Evolutionary conservation across 345 rosid species (phyloP), one percentile per base, ranked within the genome.

Genomic region (Brassica rapa): DNA sequence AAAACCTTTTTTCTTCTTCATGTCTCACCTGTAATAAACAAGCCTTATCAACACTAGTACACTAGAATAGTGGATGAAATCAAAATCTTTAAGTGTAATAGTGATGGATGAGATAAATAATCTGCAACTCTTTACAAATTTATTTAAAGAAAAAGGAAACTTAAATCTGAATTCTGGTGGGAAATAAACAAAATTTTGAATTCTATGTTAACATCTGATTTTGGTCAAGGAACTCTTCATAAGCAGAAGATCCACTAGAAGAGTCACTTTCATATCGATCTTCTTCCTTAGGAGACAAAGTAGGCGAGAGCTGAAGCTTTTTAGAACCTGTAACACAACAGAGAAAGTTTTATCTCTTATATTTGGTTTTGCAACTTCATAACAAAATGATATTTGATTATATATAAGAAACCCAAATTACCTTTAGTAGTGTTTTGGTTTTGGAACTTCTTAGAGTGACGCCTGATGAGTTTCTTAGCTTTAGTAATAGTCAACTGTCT

Each of bases 381-480:
- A 27, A 71, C 0, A 0, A 41, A 10, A 62, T 30, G 33, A 60
- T 8, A 2, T 60, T 43, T 8, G 15, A 29, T 9, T 14, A 53
- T 7, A n/a, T 8, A 59, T 23, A 3, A 9, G 10, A 57, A 72
- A 72, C 51, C 51, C 73, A 24, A 72, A 92, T 43, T 43, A 49
- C 98, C 97, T 93, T 90, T 90, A 70, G 85, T 89, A 65, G 84
- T 88, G 71, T 85, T 89, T 87, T 68, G 92, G 74, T 56, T 80
- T 29, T 93, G 87, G 74, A 95, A 90, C 81, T 93, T 95, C 85
- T 89, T 95, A 32, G 99, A 93, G 80, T 93, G 98, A 53, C 92
- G 88, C 86, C 89, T 86, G 56, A 95, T 89, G 73, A 95, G 97
- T 83, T 78, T 91, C 85, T 83, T 95, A 19, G 99, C 94, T 86